phyloP scores from a whole-genome alignment of 306 rosid species.

The Glycine latifolia region DNA sequence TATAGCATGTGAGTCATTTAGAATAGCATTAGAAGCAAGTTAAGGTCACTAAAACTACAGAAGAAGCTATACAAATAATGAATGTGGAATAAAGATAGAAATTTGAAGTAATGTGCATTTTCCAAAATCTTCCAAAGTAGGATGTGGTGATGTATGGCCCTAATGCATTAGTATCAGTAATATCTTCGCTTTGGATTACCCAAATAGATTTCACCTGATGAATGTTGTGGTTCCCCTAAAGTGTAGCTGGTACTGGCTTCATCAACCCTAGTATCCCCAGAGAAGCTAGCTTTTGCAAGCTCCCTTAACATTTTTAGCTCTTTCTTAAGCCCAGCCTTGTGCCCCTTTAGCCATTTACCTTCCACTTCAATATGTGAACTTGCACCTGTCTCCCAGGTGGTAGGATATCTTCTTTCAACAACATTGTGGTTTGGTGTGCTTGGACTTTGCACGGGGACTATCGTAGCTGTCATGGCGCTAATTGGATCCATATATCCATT shows the following conservation, averaged over 20 bases:
- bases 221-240: conserved; percentile 25
- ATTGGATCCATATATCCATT: conserved; percentile 49
- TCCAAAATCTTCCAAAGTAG: conserved; percentile 10
- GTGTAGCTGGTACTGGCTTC: conserved; percentile 67
- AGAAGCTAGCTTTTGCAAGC: conserved; percentile 71
- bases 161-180: neutral
- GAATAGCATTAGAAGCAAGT: conserved; percentile 21
- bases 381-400: conserved; percentile 29
- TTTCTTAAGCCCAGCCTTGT: conserved; percentile 49
- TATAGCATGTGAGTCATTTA: conserved; percentile 1
- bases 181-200: conserved; percentile 39
- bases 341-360: conserved; percentile 57
- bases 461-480: conserved; percentile 62
- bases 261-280: conserved; percentile 49
- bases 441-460: conserved; percentile 72
- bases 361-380: conserved; percentile 50
- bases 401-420: conserved; percentile 38
- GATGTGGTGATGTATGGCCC: neutral
- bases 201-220: conserved; percentile 26
- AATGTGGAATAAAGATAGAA: neutral
- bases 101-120: conserved; percentile 10
- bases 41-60: conserved; percentile 20
- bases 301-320: conserved; percentile 67
- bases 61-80: conserved; percentile 41
- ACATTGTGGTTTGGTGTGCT: conserved; percentile 51